Base-by-base conservation (phyloP, 2,329 filamentous ascomycete genomes). In the Xylariaceae sp. region DNA sequence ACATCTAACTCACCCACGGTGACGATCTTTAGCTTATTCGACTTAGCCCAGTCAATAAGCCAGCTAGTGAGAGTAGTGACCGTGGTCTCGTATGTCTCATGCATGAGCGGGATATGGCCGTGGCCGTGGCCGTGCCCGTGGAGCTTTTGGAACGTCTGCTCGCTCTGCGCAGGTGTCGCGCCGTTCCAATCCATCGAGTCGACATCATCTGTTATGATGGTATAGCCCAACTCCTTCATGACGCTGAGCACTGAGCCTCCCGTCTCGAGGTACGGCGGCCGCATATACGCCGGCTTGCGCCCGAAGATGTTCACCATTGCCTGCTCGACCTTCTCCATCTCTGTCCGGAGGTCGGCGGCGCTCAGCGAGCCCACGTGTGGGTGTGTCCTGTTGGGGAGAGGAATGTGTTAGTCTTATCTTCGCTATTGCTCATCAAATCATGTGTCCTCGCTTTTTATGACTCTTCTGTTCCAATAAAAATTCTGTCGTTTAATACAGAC, bases 111-210 rank as follows among this genome's bases (percentile, higher is more conserved):
- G 54, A 86, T 78, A 65, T 81, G 81, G 11, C 75, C 19, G 19
- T 19, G 19, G 1, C 19, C 19, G 19, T 19, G 19, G 1, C 74
- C 34, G 73, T 72, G 8, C 73, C 76, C 4, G 63, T 52, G 3
- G 76, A 65, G 11, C 74, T 67, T 64, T 57, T 70, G 64, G 70
- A 85, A 83, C 60, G 72, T 74, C 61, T 77, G 69, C 71, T 83
- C 73, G 63, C 80, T 77, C 67, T 78, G 76, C 53, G 69, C 65
- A 0, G 79, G 72, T 3, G 74, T 71, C 56, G 75, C 69, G 50
- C 80, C 75, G 64, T 83, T 77, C 74, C 83, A 85, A 69, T 85
- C 83, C 49, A 81, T 77, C 1, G 81, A 76, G 64, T 86, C 82
- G 47, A 85, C 71, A 58, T 85, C 79, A 63, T 83, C 75, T 62